These are phyloP conservation scores for Zygoascus ofunaensis DNA, from an alignment of 805 yeast species.

Conservation along the genomic window DNA sequence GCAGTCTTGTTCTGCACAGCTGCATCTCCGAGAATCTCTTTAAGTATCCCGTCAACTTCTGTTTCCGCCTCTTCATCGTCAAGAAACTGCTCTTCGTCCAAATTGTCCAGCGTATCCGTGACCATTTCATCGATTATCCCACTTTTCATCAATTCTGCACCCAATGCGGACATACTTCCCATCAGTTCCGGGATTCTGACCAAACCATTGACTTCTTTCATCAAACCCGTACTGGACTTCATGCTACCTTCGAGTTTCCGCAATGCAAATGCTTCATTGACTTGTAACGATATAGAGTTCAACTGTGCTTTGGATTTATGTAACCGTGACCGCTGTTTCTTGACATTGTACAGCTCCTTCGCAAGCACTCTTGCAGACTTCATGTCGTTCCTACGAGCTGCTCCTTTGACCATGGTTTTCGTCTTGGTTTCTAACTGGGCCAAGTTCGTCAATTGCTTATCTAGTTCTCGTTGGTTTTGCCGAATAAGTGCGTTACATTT, in stretches of 20 bases:
- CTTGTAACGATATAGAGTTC: constrained; percentile 77
- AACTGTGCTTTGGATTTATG: constrained; percentile 76
- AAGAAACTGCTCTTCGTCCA: constrained; percentile 52
- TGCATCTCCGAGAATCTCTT: constrained; percentile 30
- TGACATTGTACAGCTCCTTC: constrained; percentile 63
- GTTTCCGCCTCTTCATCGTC: constrained; percentile 31
- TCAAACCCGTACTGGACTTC: constrained; percentile 65
- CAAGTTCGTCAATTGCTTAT: constrained; percentile 61
- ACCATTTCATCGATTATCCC: constrained; percentile 88
- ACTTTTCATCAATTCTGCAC: constrained; percentile 65
- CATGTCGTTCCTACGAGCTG: constrained; percentile 68
- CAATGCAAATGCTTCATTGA: constrained; percentile 86
- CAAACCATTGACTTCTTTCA: constrained; percentile 80
- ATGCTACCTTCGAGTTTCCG: constrained; percentile 73
- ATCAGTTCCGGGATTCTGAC: constrained; percentile 71
- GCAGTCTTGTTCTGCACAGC: constrained; percentile 32
- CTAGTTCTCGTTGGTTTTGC: constrained; percentile 76
- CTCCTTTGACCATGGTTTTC: constrained; percentile 58
- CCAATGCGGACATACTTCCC: constrained; percentile 75
- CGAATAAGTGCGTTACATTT: constrained; percentile 72
- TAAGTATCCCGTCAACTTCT: constrained; percentile 31
- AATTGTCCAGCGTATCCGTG: constrained; percentile 71
- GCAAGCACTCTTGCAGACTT: constrained; percentile 75
- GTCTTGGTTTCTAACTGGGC: constrained; percentile 61
- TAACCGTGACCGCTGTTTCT: constrained; percentile 65